phyloP scores from a whole-genome alignment of 1,284 basidiomycete species.

The Veloporphyrellus conicus region DNA sequence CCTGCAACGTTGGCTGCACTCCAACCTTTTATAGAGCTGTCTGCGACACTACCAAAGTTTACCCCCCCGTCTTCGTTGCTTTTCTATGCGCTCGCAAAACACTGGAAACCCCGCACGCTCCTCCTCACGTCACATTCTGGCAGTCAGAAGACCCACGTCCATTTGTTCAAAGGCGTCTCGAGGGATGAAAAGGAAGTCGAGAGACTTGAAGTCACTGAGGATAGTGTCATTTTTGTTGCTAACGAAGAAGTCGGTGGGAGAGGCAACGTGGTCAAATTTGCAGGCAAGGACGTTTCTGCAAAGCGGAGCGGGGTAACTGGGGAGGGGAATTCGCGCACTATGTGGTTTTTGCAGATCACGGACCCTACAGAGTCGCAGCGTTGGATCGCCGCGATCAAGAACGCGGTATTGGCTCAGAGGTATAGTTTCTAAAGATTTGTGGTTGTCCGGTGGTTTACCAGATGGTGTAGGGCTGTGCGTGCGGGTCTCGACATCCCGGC shows the following conservation, averaged over 20 bases:
- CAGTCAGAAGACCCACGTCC: conserved; percentile 53
- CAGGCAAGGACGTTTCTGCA: conserved; percentile 54
- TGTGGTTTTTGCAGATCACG: conserved; percentile 64
- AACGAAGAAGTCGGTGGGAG: conserved; percentile 65
- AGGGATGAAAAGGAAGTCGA: conserved; percentile 65
- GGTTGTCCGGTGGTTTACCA: not conserved
- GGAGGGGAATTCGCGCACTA: conserved; percentile 9
- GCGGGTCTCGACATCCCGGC: conserved; percentile 56
- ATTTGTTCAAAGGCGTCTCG: conserved; percentile 61
- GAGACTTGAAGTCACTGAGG: conserved; percentile 67
- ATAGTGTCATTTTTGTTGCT: conserved; percentile 67
- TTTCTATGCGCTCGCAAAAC: conserved; percentile 63
- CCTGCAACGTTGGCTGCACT: conserved; percentile 53
- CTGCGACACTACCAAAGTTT: conserved; percentile 58
- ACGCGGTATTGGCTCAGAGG: conserved; percentile 66
- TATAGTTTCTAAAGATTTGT: conserved; percentile 26
- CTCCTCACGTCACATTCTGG: conserved; percentile 50
- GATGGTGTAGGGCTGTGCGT: conserved; percentile 50
- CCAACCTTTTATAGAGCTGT: conserved; percentile 46
- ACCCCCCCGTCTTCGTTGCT: conserved; percentile 62
- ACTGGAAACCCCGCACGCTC: conserved; percentile 66
- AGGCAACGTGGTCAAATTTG: conserved; percentile 62
- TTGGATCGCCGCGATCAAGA: conserved; percentile 72
- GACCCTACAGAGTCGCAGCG: conserved; percentile 58
- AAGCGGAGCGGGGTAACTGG: conserved; percentile 34